Conservation (phyloP, 169 alveolate species). For the Besnoitia besnoiti region DNA sequence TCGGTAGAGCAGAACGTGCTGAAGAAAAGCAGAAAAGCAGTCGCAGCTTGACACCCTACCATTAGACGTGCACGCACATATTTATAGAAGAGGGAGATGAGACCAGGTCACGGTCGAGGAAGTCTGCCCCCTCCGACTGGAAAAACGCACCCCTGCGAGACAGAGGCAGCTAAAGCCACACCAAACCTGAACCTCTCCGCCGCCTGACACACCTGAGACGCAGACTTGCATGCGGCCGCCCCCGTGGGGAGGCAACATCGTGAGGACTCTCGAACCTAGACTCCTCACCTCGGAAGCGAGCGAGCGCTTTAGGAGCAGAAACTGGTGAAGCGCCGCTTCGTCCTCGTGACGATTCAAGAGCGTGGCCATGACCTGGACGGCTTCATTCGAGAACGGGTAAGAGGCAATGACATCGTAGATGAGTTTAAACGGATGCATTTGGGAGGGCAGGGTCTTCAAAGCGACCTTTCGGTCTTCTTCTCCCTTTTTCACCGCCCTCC, state of each 20-base stretch:
- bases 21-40: too few relatives aligned
- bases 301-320: not conserved
- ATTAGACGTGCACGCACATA: not conserved
- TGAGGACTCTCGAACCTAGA: too few relatives aligned
- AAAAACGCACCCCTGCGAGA: too few relatives aligned
- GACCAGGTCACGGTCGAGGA: too few relatives aligned
- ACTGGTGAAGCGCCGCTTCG: not conserved
- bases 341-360: conserved; percentile 15
- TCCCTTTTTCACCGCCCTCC: too few relatives aligned
- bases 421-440: not conserved
- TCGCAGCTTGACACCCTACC: not conserved
- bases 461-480: not conserved
- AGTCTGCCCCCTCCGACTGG: too few relatives aligned
- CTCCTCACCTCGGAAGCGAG: conserved; percentile 19
- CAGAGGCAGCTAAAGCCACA: too few relatives aligned
- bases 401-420: conserved; percentile 4
- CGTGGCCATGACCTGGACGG: conserved; percentile 31
- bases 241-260: too few relatives aligned
- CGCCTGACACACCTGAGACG: too few relatives aligned
- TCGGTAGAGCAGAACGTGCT: conserved; percentile 10
- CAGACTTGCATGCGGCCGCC: too few relatives aligned
- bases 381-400: conserved; percentile 21
- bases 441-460: not conserved
- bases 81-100: too few relatives aligned
- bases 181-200: too few relatives aligned